phyloP scores from a whole-genome alignment of 108 stramenopile genomes.

The Conticribra guillardii region DNA sequence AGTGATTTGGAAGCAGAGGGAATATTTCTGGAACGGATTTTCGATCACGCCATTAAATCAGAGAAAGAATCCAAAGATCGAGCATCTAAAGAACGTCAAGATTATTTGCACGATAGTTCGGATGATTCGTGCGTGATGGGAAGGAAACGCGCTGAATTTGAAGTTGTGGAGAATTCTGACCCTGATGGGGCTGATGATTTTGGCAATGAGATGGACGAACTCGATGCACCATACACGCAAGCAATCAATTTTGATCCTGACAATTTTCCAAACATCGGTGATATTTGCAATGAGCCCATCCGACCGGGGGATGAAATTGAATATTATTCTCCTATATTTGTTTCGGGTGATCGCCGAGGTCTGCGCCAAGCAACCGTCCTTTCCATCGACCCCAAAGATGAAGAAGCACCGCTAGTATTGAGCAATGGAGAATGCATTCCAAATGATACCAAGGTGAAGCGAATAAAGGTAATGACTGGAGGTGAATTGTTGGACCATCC shows the following conservation, averaged over 20 bases:
- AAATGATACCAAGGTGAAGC: conserved; percentile 51
- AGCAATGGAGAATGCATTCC: conserved; percentile 62
- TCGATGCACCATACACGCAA: conserved; percentile 50
- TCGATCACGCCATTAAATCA: background rate
- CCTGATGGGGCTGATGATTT: conserved; percentile 5
- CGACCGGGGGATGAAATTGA: conserved; percentile 74
- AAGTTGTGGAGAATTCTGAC: background rate
- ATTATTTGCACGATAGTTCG: background rate
- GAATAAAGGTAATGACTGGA: conserved; percentile 57
- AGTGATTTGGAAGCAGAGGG: background rate
- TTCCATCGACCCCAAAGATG: conserved; percentile 46
- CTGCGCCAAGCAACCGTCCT: conserved; percentile 57
- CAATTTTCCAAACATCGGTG: conserved; percentile 28
- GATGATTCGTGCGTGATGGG: background rate
- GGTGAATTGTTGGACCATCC: conserved; percentile 51
- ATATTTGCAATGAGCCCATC: conserved; percentile 64
- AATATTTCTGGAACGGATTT: background rate
- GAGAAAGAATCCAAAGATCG: background rate
- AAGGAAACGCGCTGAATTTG: background rate
- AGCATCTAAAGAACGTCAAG: background rate
- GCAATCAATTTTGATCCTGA: conserved; percentile 36
- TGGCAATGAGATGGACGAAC: conserved; percentile 22
- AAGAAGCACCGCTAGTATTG: conserved; percentile 46
- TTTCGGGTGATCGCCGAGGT: conserved; percentile 58
- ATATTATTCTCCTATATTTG: conserved; percentile 66